Evolutionary conservation across 2,329 filamentous ascomycete species (phyloP).

Genomic region (Pseudogymnoascus sp.): DNA sequence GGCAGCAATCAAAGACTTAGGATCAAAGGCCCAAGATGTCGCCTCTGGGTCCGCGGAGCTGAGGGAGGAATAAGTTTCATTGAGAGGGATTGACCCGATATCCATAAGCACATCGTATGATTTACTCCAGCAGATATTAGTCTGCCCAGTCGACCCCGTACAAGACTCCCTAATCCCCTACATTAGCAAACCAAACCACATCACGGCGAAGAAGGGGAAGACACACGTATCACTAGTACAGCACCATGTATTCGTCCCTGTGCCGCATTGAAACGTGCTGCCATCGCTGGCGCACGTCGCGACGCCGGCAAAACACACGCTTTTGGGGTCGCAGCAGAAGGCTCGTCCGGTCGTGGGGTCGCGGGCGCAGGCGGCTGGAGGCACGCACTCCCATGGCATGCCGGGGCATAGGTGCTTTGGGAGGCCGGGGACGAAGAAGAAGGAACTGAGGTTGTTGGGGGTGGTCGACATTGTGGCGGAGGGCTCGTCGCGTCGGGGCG

Average conservation of each 20-base stretch:
- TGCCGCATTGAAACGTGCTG: neutral
- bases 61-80: slow-evolving; percentile 8
- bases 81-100: neutral
- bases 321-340: neutral
- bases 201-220: neutral
- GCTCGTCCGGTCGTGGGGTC: neutral
- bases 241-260: neutral
- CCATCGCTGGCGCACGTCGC: neutral
- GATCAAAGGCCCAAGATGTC: neutral
- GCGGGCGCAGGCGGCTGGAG: neutral
- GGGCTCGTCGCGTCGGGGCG: neutral
- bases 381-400: neutral
- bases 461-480: neutral
- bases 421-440: neutral
- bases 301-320: neutral
- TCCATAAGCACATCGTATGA: neutral
- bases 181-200: neutral
- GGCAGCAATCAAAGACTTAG: neutral
- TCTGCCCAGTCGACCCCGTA: neutral
- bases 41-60: neutral
- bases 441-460: neutral
- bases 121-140: slow-evolving; percentile 8
- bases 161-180: neutral
- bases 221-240: neutral
- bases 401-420: neutral